phyloP scores from a whole-genome alignment of 2,329 filamentous ascomycete species.

The Kalmusia sp. region DNA sequence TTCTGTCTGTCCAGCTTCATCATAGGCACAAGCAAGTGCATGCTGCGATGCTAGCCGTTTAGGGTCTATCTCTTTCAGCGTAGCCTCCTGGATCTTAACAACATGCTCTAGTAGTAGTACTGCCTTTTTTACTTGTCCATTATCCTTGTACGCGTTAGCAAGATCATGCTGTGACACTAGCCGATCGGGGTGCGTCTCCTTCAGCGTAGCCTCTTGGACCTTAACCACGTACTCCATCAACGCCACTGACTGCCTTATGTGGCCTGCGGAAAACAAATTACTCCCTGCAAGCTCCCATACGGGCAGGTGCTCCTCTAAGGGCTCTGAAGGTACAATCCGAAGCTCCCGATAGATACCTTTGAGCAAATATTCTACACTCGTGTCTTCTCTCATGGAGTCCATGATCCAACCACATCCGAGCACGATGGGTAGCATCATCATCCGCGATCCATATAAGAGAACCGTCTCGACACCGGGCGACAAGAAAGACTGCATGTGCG shows the following conservation, averaged over 20 bases:
- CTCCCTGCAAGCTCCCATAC: conserved; percentile 11
- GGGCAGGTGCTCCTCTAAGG: too few species aligned
- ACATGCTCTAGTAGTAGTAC: conserved; percentile 15
- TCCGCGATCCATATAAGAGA: too few species aligned
- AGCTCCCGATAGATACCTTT: too few species aligned
- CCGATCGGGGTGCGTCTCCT: conserved; percentile 5
- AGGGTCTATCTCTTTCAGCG: neutral
- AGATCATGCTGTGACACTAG: conserved; percentile 14
- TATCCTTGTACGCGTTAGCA: conserved; percentile 17
- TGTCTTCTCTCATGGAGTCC: too few species aligned
- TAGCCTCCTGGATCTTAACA: conserved; percentile 6
- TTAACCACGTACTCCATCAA: too few species aligned
- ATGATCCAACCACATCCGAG: too few species aligned
- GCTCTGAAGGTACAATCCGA: too few species aligned
- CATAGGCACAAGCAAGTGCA: neutral
- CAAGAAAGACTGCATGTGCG: too few species aligned
- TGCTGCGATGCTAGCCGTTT: neutral
- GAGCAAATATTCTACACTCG: too few species aligned
- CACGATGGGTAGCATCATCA: too few species aligned
- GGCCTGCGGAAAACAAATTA: conserved; percentile 16
- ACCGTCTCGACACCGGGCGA: too few species aligned
- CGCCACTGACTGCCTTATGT: conserved; percentile 12
- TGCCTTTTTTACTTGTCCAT: conserved; percentile 12
- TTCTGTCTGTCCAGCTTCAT: neutral
- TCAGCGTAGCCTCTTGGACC: too few species aligned